A percentile compares a stretch with the other conserved stretches of the same genome.
These are phyloP conservation scores for Carex littledalei DNA, from an alignment of 176 grass and related monocot species.

Conservation along the genomic window DNA sequence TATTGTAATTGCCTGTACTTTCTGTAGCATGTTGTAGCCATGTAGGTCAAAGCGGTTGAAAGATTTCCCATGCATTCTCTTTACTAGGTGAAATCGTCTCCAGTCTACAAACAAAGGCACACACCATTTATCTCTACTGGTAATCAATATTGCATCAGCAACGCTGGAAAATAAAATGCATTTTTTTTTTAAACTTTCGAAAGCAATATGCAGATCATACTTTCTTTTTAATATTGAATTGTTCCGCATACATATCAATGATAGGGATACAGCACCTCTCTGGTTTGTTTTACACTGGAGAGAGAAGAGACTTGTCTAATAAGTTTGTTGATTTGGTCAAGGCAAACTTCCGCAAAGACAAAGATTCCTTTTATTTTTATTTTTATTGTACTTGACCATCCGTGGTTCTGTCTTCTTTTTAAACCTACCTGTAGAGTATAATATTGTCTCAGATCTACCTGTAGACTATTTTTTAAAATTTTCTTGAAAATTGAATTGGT, in stretches of 20 bases:
- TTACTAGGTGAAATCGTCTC: neutral
- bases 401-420: neutral
- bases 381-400: neutral
- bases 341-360: conserved; percentile 14
- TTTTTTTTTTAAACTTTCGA: neutral
- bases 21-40: neutral
- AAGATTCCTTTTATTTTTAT: neutral
- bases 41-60: conserved; percentile 20
- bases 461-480: neutral
- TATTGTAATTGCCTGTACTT: conserved; percentile 1
- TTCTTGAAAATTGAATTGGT: neutral
- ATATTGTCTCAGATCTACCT: neutral
- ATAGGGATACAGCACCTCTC: neutral
- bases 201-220: neutral
- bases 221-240: neutral
- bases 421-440: neutral
- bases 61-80: conserved; percentile 9
- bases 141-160: neutral
- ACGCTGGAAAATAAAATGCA: neutral
- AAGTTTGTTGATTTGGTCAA: conserved; percentile 16
- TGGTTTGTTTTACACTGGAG: neutral
- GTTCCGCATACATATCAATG: neutral
- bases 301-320: neutral
- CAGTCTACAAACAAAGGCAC: neutral
- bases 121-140: neutral